Evolutionary conservation across 2,329 filamentous ascomycete genomes (phyloP).

Genomic region (Hymenoscyphus fraxineus): DNA sequence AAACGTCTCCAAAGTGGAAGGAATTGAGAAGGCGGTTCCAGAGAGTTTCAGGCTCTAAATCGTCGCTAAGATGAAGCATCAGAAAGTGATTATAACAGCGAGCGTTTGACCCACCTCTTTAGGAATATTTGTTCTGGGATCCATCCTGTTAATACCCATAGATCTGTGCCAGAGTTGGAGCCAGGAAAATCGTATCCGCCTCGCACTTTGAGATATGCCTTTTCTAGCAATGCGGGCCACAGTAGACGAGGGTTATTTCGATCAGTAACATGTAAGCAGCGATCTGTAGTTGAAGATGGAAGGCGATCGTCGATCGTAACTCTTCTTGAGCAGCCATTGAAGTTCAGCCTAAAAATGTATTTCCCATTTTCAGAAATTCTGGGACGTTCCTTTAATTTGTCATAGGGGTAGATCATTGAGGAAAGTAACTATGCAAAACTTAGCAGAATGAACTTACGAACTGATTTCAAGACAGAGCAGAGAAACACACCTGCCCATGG

Average conservation of each 20-base stretch:
- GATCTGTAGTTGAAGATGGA: slow-evolving; percentile 69
- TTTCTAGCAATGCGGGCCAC: slow-evolving; percentile 92
- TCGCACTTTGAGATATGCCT: slow-evolving; percentile 91
- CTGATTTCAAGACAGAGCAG: not conserved
- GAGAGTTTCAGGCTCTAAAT: slow-evolving; percentile 68
- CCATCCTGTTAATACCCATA: slow-evolving; percentile 93
- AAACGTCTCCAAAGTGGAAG: slow-evolving; percentile 73
- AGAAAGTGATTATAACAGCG: not conserved
- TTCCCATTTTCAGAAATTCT: slow-evolving; percentile 73
- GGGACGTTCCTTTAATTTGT: slow-evolving; percentile 55
- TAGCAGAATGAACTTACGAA: not conserved
- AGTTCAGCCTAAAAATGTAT: slow-evolving; percentile 88
- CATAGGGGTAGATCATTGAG: slow-evolving; percentile 72
- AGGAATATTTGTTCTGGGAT: slow-evolving; percentile 94
- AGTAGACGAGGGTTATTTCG: slow-evolving; percentile 74
- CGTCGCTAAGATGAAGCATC: slow-evolving; percentile 52
- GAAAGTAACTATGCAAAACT: slow-evolving; percentile 56
- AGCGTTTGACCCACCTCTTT: slow-evolving; percentile 53
- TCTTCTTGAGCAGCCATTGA: slow-evolving; percentile 87
- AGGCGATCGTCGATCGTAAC: slow-evolving; percentile 88
- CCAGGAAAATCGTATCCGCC: slow-evolving; percentile 97
- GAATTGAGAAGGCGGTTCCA: slow-evolving; percentile 75
- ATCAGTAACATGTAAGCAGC: slow-evolving; percentile 83
- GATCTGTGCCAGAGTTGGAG: slow-evolving; percentile 92
- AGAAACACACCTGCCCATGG: slow-evolving; percentile 56